These are phyloP conservation scores for Parafenestella ontariensis DNA, from an alignment of 2,329 filamentous ascomycete genomes.

Conservation along the genomic window DNA sequence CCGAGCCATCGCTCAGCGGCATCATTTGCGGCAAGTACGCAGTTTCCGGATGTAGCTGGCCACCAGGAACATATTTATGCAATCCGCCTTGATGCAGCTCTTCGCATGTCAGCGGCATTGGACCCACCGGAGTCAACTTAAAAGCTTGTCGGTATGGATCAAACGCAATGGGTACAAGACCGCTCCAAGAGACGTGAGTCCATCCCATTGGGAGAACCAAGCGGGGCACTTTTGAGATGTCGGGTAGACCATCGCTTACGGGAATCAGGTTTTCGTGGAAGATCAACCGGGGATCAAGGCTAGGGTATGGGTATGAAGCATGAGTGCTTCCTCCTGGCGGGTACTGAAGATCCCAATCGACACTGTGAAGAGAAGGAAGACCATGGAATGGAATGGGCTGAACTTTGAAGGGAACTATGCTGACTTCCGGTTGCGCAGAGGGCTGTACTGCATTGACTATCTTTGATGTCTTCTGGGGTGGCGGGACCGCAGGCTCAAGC, in stretches of 20 bases:
- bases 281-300: constrained; percentile 16
- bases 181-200: constrained; percentile 24
- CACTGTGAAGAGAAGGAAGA: constrained; percentile 7
- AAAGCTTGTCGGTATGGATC: constrained; percentile 26
- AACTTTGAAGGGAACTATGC: constrained; percentile 4
- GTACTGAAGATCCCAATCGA: constrained; percentile 23
- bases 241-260: constrained; percentile 19
- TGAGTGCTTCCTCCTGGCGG: constrained; percentile 27
- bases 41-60: constrained; percentile 20
- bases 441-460: neutral
- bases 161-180: constrained; percentile 22
- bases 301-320: constrained; percentile 23
- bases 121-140: constrained; percentile 27
- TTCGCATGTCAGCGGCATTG: constrained; percentile 25
- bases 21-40: constrained; percentile 15
- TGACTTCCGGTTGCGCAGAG: neutral
- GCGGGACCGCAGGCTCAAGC: no score
- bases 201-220: constrained; percentile 18
- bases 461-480: neutral
- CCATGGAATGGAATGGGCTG: neutral
- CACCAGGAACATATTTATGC: constrained; percentile 22
- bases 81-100: constrained; percentile 24
- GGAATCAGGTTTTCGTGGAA: constrained; percentile 20
- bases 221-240: constrained; percentile 1
- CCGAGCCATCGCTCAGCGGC: constrained; percentile 18